Evolutionary conservation across 2,329 filamentous ascomycete species (phyloP), one percentile per base, ranked within the genome.

Genomic region (Diaporthe eres): DNA sequence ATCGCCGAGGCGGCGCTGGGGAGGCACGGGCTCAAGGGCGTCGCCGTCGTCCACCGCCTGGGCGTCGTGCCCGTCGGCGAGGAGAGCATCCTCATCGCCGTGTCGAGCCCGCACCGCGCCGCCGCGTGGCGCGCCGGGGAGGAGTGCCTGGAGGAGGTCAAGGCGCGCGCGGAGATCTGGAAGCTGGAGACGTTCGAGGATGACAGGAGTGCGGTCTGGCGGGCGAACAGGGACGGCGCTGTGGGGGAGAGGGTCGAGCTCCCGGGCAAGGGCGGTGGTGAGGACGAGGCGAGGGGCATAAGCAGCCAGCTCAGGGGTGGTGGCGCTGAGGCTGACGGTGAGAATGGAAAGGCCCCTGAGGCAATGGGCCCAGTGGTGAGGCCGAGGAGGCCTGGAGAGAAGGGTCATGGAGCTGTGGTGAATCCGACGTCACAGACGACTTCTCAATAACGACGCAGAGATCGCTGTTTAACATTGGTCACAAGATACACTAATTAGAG

Each of bases 121-220:
- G 94, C 94, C 19, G 96, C 95, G 7, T 99, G 96, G 96, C 86
- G 87, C 80, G 96, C 94, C 0, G 96, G 94, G 0, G 96, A 98
- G 86, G 95, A 97, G 85, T 94, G 95, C 47, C 86, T 98, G 75
- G 96, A 98, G 86, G 87, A 91, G 82, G 95, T 94, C 81, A 99
- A 98, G 86, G 91, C 90, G 74, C 92, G 89, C 78, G 95, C 95
- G n/a, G 97, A 99, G 87, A 93, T 99, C 57, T 98, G 96, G 96
- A 98, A 98, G 86, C 88, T 92, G 78, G 96, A 98, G 86, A 94
- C 95, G 83, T 98, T 98, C 87, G 91, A 90, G 61, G 93, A 90
- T 1, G 93, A 92, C 31, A 93, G 94, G 17, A 94, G 92, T 12
- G 94, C 92, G 9, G 90, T 97, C 60, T 98, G 96, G 96, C 92